Evolutionary conservation across 371 early-diverging fungal genomes (phyloP).

Genomic region (Homolaphlyctis polyrhiza): DNA sequence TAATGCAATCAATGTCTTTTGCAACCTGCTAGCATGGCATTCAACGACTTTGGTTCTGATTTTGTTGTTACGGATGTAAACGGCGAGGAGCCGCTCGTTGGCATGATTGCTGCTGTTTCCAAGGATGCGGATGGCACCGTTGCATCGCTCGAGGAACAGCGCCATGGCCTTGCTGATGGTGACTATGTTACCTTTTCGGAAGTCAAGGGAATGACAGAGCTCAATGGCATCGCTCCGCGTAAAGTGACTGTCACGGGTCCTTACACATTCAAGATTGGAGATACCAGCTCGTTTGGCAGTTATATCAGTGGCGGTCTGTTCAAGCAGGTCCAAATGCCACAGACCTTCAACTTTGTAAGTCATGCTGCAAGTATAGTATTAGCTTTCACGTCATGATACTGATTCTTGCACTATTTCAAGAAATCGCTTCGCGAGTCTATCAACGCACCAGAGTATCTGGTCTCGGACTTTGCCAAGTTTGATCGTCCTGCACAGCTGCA

Average conservation of each 20-base stretch:
- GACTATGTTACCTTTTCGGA: slow-evolving; percentile 93
- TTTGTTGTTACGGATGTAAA: slow-evolving; percentile 90
- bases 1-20: neutral
- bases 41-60: slow-evolving; percentile 94
- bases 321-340: slow-evolving; percentile 91
- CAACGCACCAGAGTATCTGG: slow-evolving; percentile 76
- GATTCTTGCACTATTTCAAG: too few relatives aligned
- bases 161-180: slow-evolving; percentile 96
- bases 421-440: slow-evolving; percentile 67
- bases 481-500: slow-evolving; percentile 91
- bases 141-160: slow-evolving; percentile 91
- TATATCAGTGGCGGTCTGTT: slow-evolving; percentile 85
- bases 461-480: slow-evolving; percentile 96
- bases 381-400: too few relatives aligned
- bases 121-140: slow-evolving; percentile 83
- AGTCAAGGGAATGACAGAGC: slow-evolving; percentile 84
- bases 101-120: slow-evolving; percentile 90
- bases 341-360: slow-evolving; percentile 72
- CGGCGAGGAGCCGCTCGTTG: slow-evolving; percentile 91
- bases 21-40: slow-evolving; percentile 49
- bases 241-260: slow-evolving; percentile 86
- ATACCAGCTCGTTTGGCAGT: slow-evolving; percentile 66
- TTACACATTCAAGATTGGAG: slow-evolving; percentile 93
- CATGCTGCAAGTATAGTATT: neutral
- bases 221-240: slow-evolving; percentile 78